Evolutionary conservation across 805 yeast species (phyloP), one percentile per base, ranked within the genome.

Genomic region (Candida railenensis): DNA sequence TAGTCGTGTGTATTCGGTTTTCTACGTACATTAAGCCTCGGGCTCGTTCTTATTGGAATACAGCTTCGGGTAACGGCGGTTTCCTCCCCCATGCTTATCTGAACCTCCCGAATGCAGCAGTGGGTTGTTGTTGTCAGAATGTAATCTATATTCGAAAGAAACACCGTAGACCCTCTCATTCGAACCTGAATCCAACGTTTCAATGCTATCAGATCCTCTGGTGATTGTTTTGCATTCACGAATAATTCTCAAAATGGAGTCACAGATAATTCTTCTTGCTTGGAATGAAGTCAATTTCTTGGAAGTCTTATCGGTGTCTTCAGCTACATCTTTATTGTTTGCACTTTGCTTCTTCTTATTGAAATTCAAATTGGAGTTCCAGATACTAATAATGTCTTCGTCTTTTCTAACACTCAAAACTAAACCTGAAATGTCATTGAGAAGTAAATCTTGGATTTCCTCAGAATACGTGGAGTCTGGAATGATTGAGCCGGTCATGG

Each of bases 361-460:
- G 46, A 69, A 67, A 43, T 69, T 68, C 37, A 70, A 55, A 54
- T 78, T 77, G 18, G 77, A 71, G 62, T 82, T 83, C 89, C 89
- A 83, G 42, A 83, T 69, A 47, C 80, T 69, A 45, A 83, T 67
- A 33, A 81, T 75, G 53, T 79, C 82, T 49, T 81, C 86, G 49
- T 80, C 84, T 32, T 74, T 72, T 41, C 87, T 72, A 14, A 80
- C 76, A 57, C 83, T 76, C 45, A 83, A 67, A 16, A 80, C 85
- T 30, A 82, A 58, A 8, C 89, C 89, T 45, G 77, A 71, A 18
- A 84, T 76, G 57, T 80, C 84, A 49, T 72, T 68, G 51, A 72
- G 58, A 15, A 77, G 54, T n/a, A 65, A 55, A 7, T 69, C 67
- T 43, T 65, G 71, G 49, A 64, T 59, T 37, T 65, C 71, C 43